Percentiles rank a stretch among this genome's conserved stretches.
Evolutionary conservation across 1,284 basidiomycete species (phyloP).

Genomic region (Rhodotorula glutinis): DNA sequence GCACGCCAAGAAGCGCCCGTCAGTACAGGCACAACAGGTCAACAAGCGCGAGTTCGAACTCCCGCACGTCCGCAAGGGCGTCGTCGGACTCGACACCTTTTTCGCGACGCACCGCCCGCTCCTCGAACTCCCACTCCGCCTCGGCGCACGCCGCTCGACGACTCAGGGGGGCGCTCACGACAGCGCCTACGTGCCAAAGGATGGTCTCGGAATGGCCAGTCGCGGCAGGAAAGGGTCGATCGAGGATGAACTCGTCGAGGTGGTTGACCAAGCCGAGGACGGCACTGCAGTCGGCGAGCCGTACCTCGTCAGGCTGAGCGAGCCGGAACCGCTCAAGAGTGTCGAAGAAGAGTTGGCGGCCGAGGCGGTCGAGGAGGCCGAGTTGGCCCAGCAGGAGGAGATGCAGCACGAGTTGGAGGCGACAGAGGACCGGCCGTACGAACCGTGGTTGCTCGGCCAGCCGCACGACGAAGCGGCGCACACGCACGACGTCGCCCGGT

Average conservation of each 20-base stretch:
- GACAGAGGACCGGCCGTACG: conserved; percentile 34
- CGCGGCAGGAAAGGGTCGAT: not conserved
- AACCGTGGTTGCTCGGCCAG: conserved; percentile 38
- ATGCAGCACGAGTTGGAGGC: conserved; percentile 28
- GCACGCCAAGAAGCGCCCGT: not conserved
- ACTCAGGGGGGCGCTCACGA: not conserved
- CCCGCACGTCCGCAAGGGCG: conserved; percentile 27
- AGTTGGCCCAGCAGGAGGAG: conserved; percentile 22
- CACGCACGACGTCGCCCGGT: conserved; percentile 22
- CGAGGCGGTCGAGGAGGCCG: conserved; percentile 30
- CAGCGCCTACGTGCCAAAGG: not conserved
- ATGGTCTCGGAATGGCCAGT: not conserved
- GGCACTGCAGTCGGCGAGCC: conserved; percentile 25
- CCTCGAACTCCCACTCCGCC: conserved; percentile 36
- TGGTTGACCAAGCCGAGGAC: conserved; percentile 34
- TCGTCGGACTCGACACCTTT: conserved; percentile 36
- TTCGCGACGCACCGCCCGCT: conserved; percentile 37
- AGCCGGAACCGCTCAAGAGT: conserved; percentile 13
- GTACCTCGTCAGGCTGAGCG: conserved; percentile 23
- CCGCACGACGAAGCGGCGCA: conserved; percentile 9
- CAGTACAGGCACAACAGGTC: not conserved
- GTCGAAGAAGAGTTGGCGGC: conserved; percentile 32
- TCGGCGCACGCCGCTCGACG: conserved; percentile 24
- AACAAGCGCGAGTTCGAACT: conserved; percentile 20
- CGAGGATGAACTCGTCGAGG: conserved; percentile 21